Percentiles rank a stretch among this genome's conserved stretches.
phyloP scores from a whole-genome alignment of 2,329 filamentous ascomycete species.

The Scortechinia acanthostroma region DNA sequence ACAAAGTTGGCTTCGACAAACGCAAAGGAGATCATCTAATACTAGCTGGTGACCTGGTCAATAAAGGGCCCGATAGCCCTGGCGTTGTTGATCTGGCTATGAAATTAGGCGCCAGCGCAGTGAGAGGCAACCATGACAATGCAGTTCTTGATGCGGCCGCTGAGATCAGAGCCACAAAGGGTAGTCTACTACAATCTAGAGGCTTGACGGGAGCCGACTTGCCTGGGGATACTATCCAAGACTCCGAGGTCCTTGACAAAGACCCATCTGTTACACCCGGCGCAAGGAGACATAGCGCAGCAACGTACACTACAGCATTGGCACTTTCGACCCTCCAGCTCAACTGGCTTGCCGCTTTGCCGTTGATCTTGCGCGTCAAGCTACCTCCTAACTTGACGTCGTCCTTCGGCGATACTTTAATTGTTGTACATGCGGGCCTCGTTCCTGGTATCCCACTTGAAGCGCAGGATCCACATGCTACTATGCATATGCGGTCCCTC shows the following conservation, averaged over 20 bases:
- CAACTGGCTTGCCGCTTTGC: slow-evolving; percentile 62
- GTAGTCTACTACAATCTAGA: slow-evolving; percentile 12
- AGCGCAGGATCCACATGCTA: slow-evolving; percentile 68
- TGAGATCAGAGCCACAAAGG: slow-evolving; percentile 8
- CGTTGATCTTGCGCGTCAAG: slow-evolving; percentile 70
- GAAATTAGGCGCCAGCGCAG: slow-evolving; percentile 67
- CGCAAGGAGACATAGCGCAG: no score
- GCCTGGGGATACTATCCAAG: slow-evolving; percentile 19
- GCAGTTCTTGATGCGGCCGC: slow-evolving; percentile 57
- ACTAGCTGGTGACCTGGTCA: slow-evolving; percentile 72
- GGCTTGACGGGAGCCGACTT: slow-evolving; percentile 14
- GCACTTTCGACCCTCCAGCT: slow-evolving; percentile 46
- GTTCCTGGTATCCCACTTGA: slow-evolving; percentile 68
- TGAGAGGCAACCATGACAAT: slow-evolving; percentile 92
- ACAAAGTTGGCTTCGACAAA: slow-evolving; percentile 54
- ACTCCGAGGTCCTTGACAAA: neutral
- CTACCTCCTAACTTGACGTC: neutral
- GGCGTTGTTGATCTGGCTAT: slow-evolving; percentile 74
- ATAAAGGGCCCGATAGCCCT: slow-evolving; percentile 77
- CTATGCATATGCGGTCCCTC: slow-evolving; percentile 88
- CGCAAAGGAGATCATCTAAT: slow-evolving; percentile 64
- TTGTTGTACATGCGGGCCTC: slow-evolving; percentile 80
- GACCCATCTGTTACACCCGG: slow-evolving; percentile 46
- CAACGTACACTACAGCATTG: neutral
- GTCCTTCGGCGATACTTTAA: slow-evolving; percentile 49